Percentiles rank a stretch among this genome's conserved stretches.
phyloP scores from a whole-genome alignment of 2,329 filamentous ascomycete genomes.

The Scedosporium minutisporum region DNA sequence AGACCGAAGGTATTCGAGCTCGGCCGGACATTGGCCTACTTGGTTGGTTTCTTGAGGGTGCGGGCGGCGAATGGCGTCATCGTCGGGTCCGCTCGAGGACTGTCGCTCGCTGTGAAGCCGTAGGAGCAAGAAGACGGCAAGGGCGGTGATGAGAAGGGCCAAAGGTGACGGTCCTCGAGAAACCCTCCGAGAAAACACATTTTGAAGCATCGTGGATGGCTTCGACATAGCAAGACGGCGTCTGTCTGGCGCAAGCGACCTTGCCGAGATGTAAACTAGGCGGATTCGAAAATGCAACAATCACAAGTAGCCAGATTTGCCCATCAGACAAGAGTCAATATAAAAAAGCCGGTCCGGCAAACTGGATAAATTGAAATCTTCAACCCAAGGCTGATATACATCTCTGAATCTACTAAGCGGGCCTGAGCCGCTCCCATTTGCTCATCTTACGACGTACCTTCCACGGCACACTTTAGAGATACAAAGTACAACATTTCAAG shows the following conservation, averaged over 20 bases:
- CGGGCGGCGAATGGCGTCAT: background rate
- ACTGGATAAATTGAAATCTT: background rate
- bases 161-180: background rate
- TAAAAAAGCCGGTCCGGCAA: background rate
- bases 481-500: no score
- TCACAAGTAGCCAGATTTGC: background rate
- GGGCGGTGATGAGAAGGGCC: background rate
- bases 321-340: background rate
- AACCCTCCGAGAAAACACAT: background rate
- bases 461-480: no score
- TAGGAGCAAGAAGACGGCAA: background rate
- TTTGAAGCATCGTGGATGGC: background rate
- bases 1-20: slow-evolving; percentile 19
- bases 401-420: background rate
- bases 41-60: background rate
- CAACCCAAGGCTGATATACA: background rate
- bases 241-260: background rate
- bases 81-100: background rate
- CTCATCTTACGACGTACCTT: no score
- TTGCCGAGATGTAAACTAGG: background rate
- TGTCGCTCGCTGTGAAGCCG: background rate
- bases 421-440: background rate
- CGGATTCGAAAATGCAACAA: background rate
- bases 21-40: slow-evolving; percentile 12
- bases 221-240: background rate